These are phyloP conservation scores for Microascus cirrosus DNA, from an alignment of 2,329 filamentous ascomycete species.

Conservation along the genomic window DNA sequence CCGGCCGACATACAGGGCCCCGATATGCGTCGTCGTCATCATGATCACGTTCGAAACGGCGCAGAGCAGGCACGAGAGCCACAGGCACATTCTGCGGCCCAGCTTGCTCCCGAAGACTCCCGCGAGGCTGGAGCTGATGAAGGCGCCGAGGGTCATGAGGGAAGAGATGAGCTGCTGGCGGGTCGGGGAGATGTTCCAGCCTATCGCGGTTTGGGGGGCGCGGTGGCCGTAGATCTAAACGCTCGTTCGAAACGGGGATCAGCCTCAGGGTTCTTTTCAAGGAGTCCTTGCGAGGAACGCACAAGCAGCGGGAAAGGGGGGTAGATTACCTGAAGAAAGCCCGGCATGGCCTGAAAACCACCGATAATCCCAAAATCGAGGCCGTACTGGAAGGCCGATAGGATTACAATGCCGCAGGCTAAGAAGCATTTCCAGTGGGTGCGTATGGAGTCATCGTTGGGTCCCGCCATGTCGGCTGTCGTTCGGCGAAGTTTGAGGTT, in stretches of 20 bases:
- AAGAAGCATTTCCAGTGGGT: too few relatives aligned
- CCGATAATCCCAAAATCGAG: conserved; percentile 38
- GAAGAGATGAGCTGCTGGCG: conserved; percentile 36
- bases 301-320: too few relatives aligned
- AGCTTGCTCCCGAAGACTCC: conserved; percentile 23
- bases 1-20: conserved; percentile 40
- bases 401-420: too few relatives aligned
- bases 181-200: conserved; percentile 19
- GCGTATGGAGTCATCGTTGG: too few relatives aligned
- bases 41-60: conserved; percentile 41
- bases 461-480: too few relatives aligned
- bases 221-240: neutral
- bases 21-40: conserved; percentile 41
- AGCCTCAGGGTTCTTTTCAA: conserved; percentile 8
- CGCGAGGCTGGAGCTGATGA: conserved; percentile 27
- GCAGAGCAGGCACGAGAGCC: conserved; percentile 34
- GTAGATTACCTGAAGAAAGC: conserved; percentile 29
- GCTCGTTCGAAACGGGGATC: neutral
- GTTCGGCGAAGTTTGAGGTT: too few relatives aligned
- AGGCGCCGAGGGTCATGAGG: conserved; percentile 34
- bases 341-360: conserved; percentile 36
- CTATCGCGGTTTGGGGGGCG: neutral
- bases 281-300: too few relatives aligned
- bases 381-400: too few relatives aligned
- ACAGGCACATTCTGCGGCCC: conserved; percentile 23